Base-by-base conservation (phyloP, 805 yeast species). In the Saccharomycodes ludwigii region DNA sequence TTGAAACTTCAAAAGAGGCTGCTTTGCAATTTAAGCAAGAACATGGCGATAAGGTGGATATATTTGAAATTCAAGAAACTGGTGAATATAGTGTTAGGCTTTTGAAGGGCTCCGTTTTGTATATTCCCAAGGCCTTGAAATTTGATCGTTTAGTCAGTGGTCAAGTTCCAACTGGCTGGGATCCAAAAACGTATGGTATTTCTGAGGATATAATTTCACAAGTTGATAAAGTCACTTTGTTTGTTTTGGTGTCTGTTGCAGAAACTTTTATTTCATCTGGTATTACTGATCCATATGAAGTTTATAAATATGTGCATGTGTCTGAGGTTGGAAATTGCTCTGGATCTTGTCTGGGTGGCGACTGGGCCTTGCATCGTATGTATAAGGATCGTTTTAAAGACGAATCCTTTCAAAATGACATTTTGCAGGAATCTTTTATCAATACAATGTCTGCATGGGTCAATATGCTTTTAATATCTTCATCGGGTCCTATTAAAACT, bases 311-410 rank as follows among this genome's bases (percentile, higher is more conserved):
- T 50, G 86, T 84, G 31, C 94, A 83, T 54, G 84, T 83, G 30
- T 79, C 93, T 22, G 94, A 83, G 57, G 81, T 83, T 41, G 94
- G 94, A 54, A 83, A 82, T 66, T 81, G 93, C 64, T 72, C 85
- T 23, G 95, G 95, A 56, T 78, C 91, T 30, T 94, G 95, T 64
- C 77, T 83, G 79, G 94, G 95, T 54, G 95, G 94, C 68, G 79
- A 82, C 47, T 52, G 72, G 43, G 93, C 95, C 21, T 65, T 82
- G 52, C 73, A 78, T 51, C 86, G 85, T 42, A 82, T 83, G 93
- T 83, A 79, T 66, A 76, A 68, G 58, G 83, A 76, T 51, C 68
- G 94, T 57, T 80, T 65, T 57, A 57, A 67, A 38, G 94, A 83
- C 55, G 67, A 63, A 56, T 82, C 83, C 29, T 88, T 80, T 31